Conservation (phyloP, 495 filamentous ascomycete species). For the Sabuloglossum arenarium region DNA sequence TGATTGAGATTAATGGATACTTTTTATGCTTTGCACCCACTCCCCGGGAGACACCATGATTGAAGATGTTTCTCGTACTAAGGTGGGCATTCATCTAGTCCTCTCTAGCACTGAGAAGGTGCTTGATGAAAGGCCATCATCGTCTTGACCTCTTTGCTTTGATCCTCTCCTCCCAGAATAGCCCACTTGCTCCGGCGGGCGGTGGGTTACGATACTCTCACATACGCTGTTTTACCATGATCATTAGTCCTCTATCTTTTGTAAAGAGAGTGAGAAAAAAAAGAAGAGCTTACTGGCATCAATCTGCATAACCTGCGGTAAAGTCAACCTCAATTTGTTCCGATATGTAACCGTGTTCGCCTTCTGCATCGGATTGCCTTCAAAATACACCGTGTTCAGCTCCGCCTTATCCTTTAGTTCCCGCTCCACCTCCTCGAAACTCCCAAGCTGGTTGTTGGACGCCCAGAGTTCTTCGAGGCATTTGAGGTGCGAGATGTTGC, state of each 20-base stretch:
- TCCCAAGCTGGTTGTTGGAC: conserved; percentile 61
- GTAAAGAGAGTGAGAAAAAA: neutral
- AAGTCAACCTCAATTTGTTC: conserved; percentile 73
- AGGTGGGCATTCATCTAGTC: no score
- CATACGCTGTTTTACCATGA: neutral
- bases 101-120: no score
- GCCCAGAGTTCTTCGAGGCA: conserved; percentile 87
- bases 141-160: no score
- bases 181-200: no score
- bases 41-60: no score
- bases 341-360: conserved; percentile 58
- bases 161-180: no score
- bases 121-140: no score
- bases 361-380: conserved; percentile 80
- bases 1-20: no score
- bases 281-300: conserved; percentile 68
- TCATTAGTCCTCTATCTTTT: neutral
- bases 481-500: conserved; percentile 43
- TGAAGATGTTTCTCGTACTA: no score
- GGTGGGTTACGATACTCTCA: conserved; percentile 2
- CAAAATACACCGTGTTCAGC: conserved; percentile 87
- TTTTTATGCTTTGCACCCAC: no score
- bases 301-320: conserved; percentile 80
- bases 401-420: conserved; percentile 57
- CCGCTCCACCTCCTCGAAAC: conserved; percentile 67